A percentile compares a stretch with the other conserved stretches of the same genome.
phyloP scores from a whole-genome alignment of 2,329 filamentous ascomycete species.

The Cladosporium sp. region DNA sequence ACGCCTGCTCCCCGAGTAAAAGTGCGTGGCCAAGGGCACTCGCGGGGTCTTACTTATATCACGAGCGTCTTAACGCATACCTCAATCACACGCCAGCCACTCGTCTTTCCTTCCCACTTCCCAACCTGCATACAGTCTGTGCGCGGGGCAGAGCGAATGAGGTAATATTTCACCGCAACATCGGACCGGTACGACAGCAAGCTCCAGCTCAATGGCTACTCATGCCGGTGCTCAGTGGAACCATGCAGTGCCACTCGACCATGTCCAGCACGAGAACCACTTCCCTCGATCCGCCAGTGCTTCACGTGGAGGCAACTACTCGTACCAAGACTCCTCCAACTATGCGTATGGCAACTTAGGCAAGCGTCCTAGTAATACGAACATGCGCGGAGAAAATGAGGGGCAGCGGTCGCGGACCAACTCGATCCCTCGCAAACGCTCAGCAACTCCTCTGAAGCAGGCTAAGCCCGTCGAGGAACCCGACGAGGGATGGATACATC shows the following conservation, averaged over 20 bases:
- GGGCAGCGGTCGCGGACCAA: constrained; percentile 3
- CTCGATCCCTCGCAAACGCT: constrained; percentile 8
- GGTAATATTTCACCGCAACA: constrained; percentile 6
- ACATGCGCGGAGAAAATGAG: constrained; percentile 12
- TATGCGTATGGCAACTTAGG: constrained; percentile 4
- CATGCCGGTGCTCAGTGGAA: constrained; percentile 7
- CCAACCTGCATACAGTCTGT: constrained; percentile 10
- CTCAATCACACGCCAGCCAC: background rate
- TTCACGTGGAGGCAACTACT: background rate
- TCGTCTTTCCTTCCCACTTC: background rate
- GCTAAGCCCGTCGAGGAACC: constrained; percentile 1
- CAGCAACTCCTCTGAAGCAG: constrained; percentile 6
- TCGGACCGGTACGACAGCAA: background rate
- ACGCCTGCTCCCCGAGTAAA: background rate
- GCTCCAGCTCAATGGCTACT: background rate
- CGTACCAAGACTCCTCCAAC: constrained; percentile 6
- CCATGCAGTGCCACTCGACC: constrained; percentile 9
- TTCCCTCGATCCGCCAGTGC: constrained; percentile 1
- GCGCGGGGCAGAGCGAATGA: constrained; percentile 10
- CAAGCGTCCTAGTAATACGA: constrained; percentile 9
- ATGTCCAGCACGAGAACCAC: constrained; percentile 8
- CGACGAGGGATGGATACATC: constrained; percentile 76
- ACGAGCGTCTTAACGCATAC: background rate
- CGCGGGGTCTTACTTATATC: constrained; percentile 1
- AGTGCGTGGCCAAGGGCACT: background rate